Conservation (phyloP, 805 yeast genomes). For the Groenewaldozyma tartarivorans region DNA sequence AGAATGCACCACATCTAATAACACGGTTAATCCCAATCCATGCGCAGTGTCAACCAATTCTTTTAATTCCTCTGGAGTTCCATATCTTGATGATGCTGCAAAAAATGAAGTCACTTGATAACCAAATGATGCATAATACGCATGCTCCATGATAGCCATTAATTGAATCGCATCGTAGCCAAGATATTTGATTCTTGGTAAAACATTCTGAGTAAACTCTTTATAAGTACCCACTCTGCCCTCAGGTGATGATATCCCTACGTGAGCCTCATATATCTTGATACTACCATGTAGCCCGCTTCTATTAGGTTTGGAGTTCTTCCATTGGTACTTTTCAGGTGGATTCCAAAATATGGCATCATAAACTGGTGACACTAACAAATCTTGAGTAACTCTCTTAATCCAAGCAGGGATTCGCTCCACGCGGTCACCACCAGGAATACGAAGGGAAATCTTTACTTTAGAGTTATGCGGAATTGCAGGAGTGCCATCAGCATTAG, state of each 20-base stretch:
- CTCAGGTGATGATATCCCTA: constrained; percentile 86
- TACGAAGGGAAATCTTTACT: constrained; percentile 52
- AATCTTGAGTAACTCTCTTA: constrained; percentile 61
- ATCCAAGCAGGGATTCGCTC: constrained; percentile 90
- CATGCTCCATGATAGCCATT: constrained; percentile 99
- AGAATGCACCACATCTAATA: constrained; percentile 89
- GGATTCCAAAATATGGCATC: constrained; percentile 97
- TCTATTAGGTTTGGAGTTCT: constrained; percentile 31
- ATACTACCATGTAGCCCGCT: constrained; percentile 31
- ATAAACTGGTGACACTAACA: constrained; percentile 40
- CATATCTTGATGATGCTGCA: constrained; percentile 82
- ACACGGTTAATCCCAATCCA: constrained; percentile 71
- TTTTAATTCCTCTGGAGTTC: constrained; percentile 91
- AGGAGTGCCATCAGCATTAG: constrained; percentile 40
- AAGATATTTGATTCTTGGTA: constrained; percentile 75
- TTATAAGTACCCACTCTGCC: constrained; percentile 76
- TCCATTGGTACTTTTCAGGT: constrained; percentile 43
- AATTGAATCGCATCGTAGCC: constrained; percentile 92
- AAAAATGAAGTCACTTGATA: constrained; percentile 90
- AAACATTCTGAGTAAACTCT: constrained; percentile 68
- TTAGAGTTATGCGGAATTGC: constrained; percentile 77
- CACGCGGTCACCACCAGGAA: constrained; percentile 58
- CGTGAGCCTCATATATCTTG: constrained; percentile 87
- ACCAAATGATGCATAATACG: constrained; percentile 97
- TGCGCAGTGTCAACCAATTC: constrained; percentile 90